A percentile compares a stretch with the other conserved stretches of the same genome.
These are phyloP conservation scores for Alternaria postmessia DNA, from an alignment of 2,329 filamentous ascomycete genomes.

Conservation along the genomic window DNA sequence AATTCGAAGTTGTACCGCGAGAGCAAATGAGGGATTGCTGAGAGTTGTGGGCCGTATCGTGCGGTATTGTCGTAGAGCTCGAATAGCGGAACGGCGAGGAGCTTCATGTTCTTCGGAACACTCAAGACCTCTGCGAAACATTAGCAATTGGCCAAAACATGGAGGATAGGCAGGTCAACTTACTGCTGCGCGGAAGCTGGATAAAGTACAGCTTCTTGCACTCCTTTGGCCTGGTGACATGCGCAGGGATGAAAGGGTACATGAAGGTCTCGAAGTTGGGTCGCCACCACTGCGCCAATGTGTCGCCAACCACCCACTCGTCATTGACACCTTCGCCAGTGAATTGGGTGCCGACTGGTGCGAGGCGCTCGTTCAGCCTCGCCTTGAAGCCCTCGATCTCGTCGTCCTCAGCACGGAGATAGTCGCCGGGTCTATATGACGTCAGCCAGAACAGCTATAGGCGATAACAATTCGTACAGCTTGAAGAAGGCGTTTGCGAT, in stretches of 20 bases:
- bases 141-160: constrained; percentile 26
- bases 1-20: constrained; percentile 98
- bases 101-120: constrained; percentile 99
- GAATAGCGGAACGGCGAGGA: constrained; percentile 94
- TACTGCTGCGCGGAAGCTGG: constrained; percentile 90
- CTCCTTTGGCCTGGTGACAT: constrained; percentile 96
- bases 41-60: constrained; percentile 93
- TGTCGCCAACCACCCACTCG: constrained; percentile 95
- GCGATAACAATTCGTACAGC: constrained; percentile 60
- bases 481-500: constrained; percentile 99
- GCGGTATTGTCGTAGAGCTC: constrained; percentile 98
- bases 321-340: constrained; percentile 86
- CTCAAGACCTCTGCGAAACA: constrained; percentile 78
- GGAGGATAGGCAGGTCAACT: constrained; percentile 23
- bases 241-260: constrained; percentile 97
- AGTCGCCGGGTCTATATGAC: constrained; percentile 78
- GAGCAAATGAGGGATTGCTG: constrained; percentile 92
- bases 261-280: constrained; percentile 99
- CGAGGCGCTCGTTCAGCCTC: constrained; percentile 89
- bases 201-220: constrained; percentile 99
- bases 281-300: constrained; percentile 96
- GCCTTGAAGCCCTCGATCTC: constrained; percentile 95
- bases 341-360: constrained; percentile 84
- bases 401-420: constrained; percentile 86
- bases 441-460: constrained; percentile 1